Conservation (phyloP, 305 asterid genomes). For the Fraxinus greggii region DNA sequence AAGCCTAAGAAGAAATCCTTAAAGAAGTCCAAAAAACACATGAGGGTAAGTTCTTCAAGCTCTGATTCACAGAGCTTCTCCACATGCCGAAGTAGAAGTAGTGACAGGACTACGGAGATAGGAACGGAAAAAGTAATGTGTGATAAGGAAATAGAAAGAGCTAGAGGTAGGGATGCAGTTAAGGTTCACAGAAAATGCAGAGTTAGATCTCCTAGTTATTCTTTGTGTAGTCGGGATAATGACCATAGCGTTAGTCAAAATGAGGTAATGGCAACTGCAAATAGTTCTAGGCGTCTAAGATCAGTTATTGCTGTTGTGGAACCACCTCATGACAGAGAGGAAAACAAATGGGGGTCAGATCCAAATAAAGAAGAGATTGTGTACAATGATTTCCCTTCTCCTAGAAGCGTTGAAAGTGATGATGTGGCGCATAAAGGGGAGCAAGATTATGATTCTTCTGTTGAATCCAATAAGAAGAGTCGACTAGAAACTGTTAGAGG, state of each 20-base stretch:
- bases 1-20: slow-evolving; percentile 48
- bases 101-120: slow-evolving; percentile 34
- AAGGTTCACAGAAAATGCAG: slow-evolving; percentile 19
- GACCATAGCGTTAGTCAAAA: slow-evolving; percentile 28
- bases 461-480: slow-evolving; percentile 27
- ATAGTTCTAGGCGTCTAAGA: slow-evolving; percentile 58
- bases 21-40: slow-evolving; percentile 47
- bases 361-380: slow-evolving; percentile 58
- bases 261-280: slow-evolving; percentile 33
- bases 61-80: slow-evolving; percentile 65
- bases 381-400: slow-evolving; percentile 61
- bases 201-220: slow-evolving; percentile 40
- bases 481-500: slow-evolving; percentile 30
- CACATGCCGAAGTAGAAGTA: slow-evolving; percentile 36
- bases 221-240: slow-evolving; percentile 32
- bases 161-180: slow-evolving; percentile 19
- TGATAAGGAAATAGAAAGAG: slow-evolving; percentile 19
- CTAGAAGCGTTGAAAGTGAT: slow-evolving; percentile 53
- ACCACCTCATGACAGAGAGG: slow-evolving; percentile 38
- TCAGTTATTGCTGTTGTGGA: slow-evolving; percentile 60
- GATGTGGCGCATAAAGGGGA: slow-evolving; percentile 42
- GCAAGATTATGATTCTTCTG: slow-evolving; percentile 28
- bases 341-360: slow-evolving; percentile 41
- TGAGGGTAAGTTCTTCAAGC: slow-evolving; percentile 44
- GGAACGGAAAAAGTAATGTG: slow-evolving; percentile 15